phyloP scores from a whole-genome alignment of 495 filamentous ascomycete species.

The Talaromyces thailandensis region DNA sequence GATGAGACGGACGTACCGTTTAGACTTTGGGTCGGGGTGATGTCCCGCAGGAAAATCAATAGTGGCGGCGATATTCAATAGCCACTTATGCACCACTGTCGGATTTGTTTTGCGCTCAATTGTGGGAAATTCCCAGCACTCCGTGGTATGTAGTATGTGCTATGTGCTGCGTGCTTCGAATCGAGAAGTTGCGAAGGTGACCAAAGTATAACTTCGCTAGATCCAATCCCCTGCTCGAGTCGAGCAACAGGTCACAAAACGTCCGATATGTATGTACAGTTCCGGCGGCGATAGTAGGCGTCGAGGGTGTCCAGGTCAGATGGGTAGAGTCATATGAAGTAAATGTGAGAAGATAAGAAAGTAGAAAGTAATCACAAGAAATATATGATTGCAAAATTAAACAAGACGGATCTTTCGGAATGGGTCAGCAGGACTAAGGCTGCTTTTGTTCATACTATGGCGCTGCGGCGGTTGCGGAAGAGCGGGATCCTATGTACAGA shows the following conservation, averaged over 20 bases:
- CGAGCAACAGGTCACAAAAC: background rate
- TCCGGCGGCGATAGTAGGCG: background rate
- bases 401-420: background rate
- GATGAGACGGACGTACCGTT: constrained; percentile 2
- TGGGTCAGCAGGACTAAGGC: background rate
- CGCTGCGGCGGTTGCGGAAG: background rate
- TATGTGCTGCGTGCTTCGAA: background rate
- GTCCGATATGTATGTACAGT: background rate
- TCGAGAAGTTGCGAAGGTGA: background rate
- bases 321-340: background rate
- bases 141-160: background rate
- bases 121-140: background rate
- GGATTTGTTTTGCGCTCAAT: too few relatives aligned
- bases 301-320: background rate
- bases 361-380: background rate
- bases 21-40: background rate
- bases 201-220: background rate
- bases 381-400: background rate
- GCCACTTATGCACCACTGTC: background rate
- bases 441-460: background rate
- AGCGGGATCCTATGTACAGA: background rate
- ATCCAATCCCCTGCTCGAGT: background rate
- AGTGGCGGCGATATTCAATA: constrained; percentile 4
- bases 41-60: background rate
- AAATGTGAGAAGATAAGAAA: background rate